Conservation (phyloP, 768 basidiomycete species). For the Strobilomyces echinocephalus region DNA sequence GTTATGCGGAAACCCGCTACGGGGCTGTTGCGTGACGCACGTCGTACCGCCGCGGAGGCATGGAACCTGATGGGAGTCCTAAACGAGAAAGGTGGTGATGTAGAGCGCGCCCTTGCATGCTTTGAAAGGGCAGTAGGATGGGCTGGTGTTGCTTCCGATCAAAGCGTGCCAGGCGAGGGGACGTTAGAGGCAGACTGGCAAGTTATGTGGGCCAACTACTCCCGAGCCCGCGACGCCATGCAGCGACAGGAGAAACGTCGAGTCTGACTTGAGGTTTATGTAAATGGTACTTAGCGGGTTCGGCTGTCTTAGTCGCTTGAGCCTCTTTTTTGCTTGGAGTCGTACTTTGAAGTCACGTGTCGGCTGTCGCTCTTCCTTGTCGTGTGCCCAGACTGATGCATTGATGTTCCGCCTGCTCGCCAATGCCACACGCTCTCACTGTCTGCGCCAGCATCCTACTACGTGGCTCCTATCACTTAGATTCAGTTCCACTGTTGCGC, state of each 20-base stretch:
- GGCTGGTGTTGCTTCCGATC: constrained; percentile 47
- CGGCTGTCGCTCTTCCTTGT: background rate
- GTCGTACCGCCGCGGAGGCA: constrained; percentile 66
- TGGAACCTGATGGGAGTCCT: constrained; percentile 73
- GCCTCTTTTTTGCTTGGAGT: too few relatives aligned
- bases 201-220: constrained; percentile 55
- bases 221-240: constrained; percentile 38
- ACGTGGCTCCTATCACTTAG: constrained; percentile 8
- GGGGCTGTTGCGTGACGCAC: constrained; percentile 61
- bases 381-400: background rate
- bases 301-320: background rate
- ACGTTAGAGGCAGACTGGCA: constrained; percentile 59
- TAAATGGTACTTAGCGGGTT: background rate
- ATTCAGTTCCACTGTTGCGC: constrained; percentile 27
- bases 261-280: background rate
- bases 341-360: constrained; percentile 20
- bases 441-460: background rate
- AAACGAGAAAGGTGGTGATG: constrained; percentile 39
- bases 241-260: constrained; percentile 6
- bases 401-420: constrained; percentile 13
- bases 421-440: background rate
- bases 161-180: constrained; percentile 44
- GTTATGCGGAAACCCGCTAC: constrained; percentile 52
- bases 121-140: constrained; percentile 68
- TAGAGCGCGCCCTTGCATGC: constrained; percentile 47